Conservation (phyloP, 257 asterid genomes). For the Cordia subcordata region DNA sequence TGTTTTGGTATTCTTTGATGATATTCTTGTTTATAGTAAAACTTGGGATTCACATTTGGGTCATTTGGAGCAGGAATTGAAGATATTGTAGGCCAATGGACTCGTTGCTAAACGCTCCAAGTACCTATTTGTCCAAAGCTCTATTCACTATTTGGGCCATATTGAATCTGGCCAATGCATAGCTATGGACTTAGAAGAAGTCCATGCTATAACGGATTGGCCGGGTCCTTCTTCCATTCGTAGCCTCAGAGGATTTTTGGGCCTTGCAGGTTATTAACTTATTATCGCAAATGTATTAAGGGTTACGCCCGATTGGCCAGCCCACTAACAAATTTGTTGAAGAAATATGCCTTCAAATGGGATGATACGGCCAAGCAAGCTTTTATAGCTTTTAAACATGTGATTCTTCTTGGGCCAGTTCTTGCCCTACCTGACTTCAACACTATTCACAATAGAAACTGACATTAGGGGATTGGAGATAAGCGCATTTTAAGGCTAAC, state of each 20-base stretch:
- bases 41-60: background rate
- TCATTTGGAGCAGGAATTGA: background rate
- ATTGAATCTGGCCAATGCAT: background rate
- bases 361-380: too few species aligned
- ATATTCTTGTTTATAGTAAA: background rate
- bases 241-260: background rate
- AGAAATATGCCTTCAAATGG: too few species aligned
- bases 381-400: too few species aligned
- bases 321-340: too few species aligned
- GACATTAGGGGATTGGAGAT: too few species aligned
- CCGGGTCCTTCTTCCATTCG: background rate
- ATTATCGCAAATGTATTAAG: too few species aligned
- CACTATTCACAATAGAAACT: too few species aligned
- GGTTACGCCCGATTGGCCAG: too few species aligned
- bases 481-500: too few species aligned
- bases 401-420: too few species aligned
- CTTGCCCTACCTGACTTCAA: too few species aligned
- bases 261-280: conserved; percentile 3
- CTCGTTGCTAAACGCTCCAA: background rate
- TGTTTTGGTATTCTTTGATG: background rate
- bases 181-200: background rate
- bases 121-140: background rate
- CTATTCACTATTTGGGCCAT: background rate
- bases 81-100: background rate
- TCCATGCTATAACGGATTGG: background rate